Evolutionary conservation across 108 stramenopile genomes (phyloP), one percentile per base, ranked within the genome.

Genomic region (Fragilariopsis cylindrus): DNA sequence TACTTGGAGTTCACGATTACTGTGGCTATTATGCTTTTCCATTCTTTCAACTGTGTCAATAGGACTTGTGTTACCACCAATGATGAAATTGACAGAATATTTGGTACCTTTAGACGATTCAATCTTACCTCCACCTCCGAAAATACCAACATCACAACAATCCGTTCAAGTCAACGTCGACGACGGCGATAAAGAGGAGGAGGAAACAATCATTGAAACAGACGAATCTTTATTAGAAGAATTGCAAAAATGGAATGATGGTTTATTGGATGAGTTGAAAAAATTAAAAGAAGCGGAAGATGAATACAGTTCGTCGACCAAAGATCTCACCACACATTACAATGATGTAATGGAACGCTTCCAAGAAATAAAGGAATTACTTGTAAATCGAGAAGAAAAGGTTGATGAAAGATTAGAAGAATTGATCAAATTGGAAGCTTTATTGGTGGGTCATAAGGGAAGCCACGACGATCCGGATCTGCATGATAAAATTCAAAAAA

Each of bases 21-120:
- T 39, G 46, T 44, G 48, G 18, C 48, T 68, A 12, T 41, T 18
- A 7, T 18, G 48, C 7, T 48, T 68, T 41, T 42, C 45, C 12
- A 44, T 63, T 63, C 62, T 63, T 43, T 42, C 43, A 7, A 45
- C 16, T 45, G 6, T 63, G 42, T 63, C 62, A 45, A 42, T 63
- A 41, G n/a, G 43, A 15, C 30, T 63, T 19, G 45, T 44, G 0
- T 45, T 48, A 48, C 67, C 67, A 40, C 19, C 42, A 48, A 48
- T 68, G 48, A 52, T 68, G 13, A 68, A 68, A 52, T n/a, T 68
- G 39, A 18, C 67, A 3, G n/a, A 68, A 39, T 16, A 39, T 50
- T 41, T 65, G 18, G 67, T 68, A 18, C 67, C 67, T 7, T 39
- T 68, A 4, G 67, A 68, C 18, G 67, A 50, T 50, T 68, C 67